phyloP scores from a whole-genome alignment of 2,329 filamentous ascomycete genomes.

The Sclerotinia borealis region DNA sequence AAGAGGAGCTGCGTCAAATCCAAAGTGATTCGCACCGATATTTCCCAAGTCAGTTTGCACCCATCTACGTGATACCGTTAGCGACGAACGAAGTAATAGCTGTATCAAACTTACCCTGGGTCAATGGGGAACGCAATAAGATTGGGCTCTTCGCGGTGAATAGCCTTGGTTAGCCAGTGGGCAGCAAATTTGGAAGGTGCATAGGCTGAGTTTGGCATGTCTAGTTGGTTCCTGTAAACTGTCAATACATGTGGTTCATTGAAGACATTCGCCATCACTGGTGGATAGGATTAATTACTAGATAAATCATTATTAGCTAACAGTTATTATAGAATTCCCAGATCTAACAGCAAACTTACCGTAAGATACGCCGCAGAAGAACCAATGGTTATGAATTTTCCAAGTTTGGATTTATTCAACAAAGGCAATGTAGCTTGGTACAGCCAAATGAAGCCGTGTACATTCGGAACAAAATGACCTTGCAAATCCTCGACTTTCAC shows the following conservation, averaged over 20 bases:
- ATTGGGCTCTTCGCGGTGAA: neutral
- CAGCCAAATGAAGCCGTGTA: neutral
- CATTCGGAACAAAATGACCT: neutral
- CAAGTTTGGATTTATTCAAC: neutral
- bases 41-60: constrained; percentile 28
- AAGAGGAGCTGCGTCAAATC: constrained; percentile 16
- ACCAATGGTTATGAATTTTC: neutral
- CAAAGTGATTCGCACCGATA: constrained; percentile 14
- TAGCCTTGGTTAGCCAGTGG: neutral
- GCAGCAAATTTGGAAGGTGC: neutral
- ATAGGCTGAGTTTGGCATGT: neutral
- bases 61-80: constrained; percentile 22
- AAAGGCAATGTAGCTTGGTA: neutral
- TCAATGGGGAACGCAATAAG: neutral
- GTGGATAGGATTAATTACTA: neutral
- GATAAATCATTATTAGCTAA: neutral
- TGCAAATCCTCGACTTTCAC: neutral
- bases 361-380: neutral
- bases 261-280: too few species aligned
- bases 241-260: neutral
- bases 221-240: neutral
- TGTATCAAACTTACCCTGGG: neutral
- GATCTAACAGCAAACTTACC: neutral
- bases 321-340: neutral
- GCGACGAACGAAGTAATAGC: neutral